Evolutionary conservation across 768 basidiomycete species (phyloP), one percentile per base, ranked within the genome.

Genomic region (Holtermannia corniformis): DNA sequence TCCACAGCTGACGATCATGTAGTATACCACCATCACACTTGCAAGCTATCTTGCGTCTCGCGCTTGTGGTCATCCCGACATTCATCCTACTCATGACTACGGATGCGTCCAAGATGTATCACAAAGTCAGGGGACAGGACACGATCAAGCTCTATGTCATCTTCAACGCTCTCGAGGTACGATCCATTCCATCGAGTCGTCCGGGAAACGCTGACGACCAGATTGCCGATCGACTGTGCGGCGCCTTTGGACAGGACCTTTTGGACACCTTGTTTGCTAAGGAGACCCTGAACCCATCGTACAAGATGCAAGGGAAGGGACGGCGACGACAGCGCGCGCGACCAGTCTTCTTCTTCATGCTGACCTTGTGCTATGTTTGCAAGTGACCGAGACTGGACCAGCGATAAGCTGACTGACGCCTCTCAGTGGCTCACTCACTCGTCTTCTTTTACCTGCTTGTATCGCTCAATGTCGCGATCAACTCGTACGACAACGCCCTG

Each of bases 131-230:
- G 20, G 93, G 92, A 0, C 95, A 97, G 72, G 95, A 99, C 62
- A 95, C 90, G 2, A 93, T 99, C 75, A 99, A 97, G 75, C 74
- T 99, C 46, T 97, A 97, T 75, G 95, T 99, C 55, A 93, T 99
- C 47, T 99, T 96, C 75, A 97, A 96, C 71, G 92, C 91, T 11
- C 78, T 99, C 5, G 95, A 99, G 80, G 93, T 93, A 72, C 25
- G 19, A 45, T 20, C 45, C 22, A 3, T 4, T 13, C 22, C 13
- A 27, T 41, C 20, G n/a, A 25, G 14, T 7, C 28, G 14, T 16
- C 22, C 5, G 41, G 5, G 5, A 22, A 41, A 24, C 5, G 23
- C 27, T 48, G 41, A 11, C 19, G 5, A 3, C 13, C 58, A 96
- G 93, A 96, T 99, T 58, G 95, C 84, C 23, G 95, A 99, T 72